phyloP scores from a whole-genome alignment of 768 basidiomycete species.

The Exsudoporus frostii region DNA sequence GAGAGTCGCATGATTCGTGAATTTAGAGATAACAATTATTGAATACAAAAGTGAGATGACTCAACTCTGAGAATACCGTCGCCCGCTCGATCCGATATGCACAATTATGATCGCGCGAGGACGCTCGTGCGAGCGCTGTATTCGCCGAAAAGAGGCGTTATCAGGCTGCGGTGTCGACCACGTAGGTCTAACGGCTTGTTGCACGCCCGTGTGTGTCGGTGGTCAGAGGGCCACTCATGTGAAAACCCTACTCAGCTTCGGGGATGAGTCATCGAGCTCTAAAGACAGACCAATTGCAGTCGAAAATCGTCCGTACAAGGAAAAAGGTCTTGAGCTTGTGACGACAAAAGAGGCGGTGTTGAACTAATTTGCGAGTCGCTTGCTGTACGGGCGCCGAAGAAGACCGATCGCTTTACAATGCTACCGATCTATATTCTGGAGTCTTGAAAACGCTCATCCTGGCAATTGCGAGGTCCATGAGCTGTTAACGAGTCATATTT shows the following conservation, averaged over 20 bases:
- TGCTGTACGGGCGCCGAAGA: background rate
- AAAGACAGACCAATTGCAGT: background rate
- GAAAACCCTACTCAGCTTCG: background rate
- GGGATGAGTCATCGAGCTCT: background rate
- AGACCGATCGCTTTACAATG: background rate
- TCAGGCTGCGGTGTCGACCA: background rate
- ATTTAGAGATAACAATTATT: background rate
- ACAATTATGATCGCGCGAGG: background rate
- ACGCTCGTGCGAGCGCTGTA: background rate
- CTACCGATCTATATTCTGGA: background rate
- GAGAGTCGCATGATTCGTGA: background rate
- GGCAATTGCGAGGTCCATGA: background rate
- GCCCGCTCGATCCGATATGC: background rate
- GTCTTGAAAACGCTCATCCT: too few species aligned
- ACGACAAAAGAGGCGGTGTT: conserved; percentile 3
- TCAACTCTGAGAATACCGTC: background rate
- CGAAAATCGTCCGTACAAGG: too few species aligned
- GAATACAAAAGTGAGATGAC: background rate
- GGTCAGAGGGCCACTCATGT: too few species aligned
- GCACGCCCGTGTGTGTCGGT: background rate
- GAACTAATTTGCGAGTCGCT: background rate
- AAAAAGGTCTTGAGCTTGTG: background rate
- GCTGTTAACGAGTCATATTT: background rate
- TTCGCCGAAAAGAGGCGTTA: background rate
- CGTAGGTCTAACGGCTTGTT: background rate